phyloP scores from a whole-genome alignment of 768 basidiomycete genomes.

The Collybiopsis luxurians region DNA sequence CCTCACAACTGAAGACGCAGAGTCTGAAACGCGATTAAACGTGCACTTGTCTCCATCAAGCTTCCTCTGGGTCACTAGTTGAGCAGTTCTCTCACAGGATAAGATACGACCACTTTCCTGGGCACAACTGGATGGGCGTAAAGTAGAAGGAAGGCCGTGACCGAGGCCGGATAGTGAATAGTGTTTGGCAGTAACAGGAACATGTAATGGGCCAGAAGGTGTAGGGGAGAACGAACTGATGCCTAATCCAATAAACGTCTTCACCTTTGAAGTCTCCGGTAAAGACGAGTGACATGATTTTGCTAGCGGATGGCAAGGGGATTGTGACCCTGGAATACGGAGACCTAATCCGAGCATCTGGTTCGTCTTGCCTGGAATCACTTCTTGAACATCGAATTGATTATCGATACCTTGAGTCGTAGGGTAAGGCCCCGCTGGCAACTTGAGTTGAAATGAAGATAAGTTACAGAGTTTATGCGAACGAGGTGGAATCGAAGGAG shows the following conservation, averaged over 20 bases:
- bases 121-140: background rate
- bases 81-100: background rate
- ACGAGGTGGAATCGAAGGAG: background rate
- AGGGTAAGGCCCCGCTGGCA: background rate
- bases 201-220: background rate
- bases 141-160: background rate
- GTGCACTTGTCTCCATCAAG: background rate
- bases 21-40: too few relatives aligned
- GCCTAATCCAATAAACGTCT: background rate
- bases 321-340: background rate
- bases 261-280: background rate
- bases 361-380: background rate
- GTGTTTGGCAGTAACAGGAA: background rate
- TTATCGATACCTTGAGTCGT: background rate
- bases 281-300: background rate
- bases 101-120: background rate
- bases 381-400: background rate
- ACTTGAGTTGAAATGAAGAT: background rate
- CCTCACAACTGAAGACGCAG: background rate
- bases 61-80: background rate
- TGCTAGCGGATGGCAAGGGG: background rate
- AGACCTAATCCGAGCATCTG: background rate
- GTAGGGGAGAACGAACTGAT: background rate
- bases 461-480: background rate
- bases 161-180: background rate